Evolutionary conservation across 345 rosid species (phyloP), one percentile per base, ranked within the genome.

Genomic region (Hibiscus tridactylites): DNA sequence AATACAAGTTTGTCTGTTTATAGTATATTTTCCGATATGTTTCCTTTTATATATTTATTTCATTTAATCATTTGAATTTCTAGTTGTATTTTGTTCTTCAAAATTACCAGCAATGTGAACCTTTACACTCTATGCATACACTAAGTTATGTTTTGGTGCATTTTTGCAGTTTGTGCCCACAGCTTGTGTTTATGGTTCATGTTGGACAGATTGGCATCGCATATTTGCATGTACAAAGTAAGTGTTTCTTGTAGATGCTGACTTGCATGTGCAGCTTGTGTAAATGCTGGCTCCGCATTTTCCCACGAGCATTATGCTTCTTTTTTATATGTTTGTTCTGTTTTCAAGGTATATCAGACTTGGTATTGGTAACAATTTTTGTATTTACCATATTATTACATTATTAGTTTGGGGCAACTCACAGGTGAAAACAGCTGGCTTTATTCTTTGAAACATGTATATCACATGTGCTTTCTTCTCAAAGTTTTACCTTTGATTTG

Each of bases 121-220:
- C 49, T 17, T 37, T 63, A 50, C 10, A 28, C 68, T 37, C 19
- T 19, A 50, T 44, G 1, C 15, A 24, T 1, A 12, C 42, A 47
- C 24, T 67, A 47, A n/a, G 9, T 8, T 28, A 15, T 11, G 0
- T 13, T 33, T 73, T 73, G 49, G 13, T 50, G 59, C 13, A 9
- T 65, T 64, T 71, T 85, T 71, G 68, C 80, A 93, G 97, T 68
- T 81, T 73, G 96, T 87, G 74, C 96, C 97, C 6, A 87, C 87
- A 29, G 88, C 89, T 71, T 81, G 88, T 61, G 90, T 86, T 52
- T 83, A 78, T 81, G 98, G 98, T 68, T 77, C 91, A 69, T 87
- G 90, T 13, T 88, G 89, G 93, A 61, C 79, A 61, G 86, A 89
- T 78, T 90, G 97, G 95, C 91, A 76, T 58, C 90, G 88, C 12